Conservation (phyloP, 1,284 basidiomycete species). For the Moesziomyces sp. region DNA sequence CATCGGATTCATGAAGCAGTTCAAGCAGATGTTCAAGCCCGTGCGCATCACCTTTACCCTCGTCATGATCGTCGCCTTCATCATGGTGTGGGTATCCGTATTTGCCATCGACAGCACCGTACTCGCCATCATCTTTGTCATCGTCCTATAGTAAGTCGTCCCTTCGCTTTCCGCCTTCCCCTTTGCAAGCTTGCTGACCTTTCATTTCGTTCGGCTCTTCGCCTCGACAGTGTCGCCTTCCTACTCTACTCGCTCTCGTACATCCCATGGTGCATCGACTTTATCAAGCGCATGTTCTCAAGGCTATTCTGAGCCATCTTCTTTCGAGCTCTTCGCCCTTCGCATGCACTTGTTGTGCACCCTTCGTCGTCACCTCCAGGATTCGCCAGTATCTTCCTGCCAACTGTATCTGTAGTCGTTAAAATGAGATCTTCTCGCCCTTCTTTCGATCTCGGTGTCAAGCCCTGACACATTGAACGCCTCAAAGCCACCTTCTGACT, state of each 20-base stretch:
- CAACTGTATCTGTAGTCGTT: background rate
- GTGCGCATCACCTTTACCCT: conserved; percentile 85
- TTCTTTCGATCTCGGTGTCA: no score
- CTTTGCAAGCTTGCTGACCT: background rate
- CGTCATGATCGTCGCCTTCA: conserved; percentile 74
- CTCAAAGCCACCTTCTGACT: no score
- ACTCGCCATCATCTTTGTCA: conserved; percentile 57
- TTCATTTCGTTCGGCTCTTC: background rate
- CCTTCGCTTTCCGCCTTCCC: background rate
- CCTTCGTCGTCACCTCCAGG: background rate
- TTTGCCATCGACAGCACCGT: conserved; percentile 53
- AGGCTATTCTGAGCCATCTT: conserved; percentile 39
- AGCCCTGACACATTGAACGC: no score
- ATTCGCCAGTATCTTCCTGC: background rate
- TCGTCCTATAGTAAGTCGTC: conserved; percentile 56
- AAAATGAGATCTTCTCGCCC: no score
- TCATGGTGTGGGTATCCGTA: conserved; percentile 62
- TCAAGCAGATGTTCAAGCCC: conserved; percentile 87
- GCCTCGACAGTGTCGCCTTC: conserved; percentile 32
- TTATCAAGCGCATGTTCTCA: conserved; percentile 55
- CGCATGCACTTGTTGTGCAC: no score
- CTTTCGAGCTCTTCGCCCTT: background rate
- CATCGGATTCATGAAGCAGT: conserved; percentile 55
- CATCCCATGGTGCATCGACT: conserved; percentile 55
- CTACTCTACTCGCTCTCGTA: conserved; percentile 50